Conservation (phyloP, 2,329 filamentous ascomycete genomes). For the Pseudonectria buxi region DNA sequence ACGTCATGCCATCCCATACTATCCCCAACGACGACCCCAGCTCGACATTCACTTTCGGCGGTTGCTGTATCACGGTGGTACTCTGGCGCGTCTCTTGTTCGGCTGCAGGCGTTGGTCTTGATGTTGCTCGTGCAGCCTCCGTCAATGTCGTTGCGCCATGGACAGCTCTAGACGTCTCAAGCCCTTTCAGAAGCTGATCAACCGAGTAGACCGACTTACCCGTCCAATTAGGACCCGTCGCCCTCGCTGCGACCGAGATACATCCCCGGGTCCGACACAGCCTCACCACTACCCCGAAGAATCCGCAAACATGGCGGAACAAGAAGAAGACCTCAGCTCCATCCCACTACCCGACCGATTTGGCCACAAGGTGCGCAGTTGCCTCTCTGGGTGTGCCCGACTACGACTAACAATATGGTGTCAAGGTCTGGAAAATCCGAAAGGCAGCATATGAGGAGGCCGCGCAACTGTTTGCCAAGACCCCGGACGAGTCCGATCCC, state of each 20-base stretch:
- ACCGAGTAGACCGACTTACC: conserved; percentile 20
- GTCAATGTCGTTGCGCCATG: conserved; percentile 16
- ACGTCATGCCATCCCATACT: no score
- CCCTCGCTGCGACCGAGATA: conserved; percentile 15
- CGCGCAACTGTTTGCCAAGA: conserved; percentile 75
- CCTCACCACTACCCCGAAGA: conserved; percentile 8
- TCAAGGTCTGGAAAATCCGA: conserved; percentile 86
- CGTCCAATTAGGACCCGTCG: conserved; percentile 13
- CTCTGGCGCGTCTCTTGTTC: no score
- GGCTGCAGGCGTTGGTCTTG: no score
- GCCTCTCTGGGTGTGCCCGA: not conserved
- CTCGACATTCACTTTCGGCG: no score
- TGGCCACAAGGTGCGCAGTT: conserved; percentile 64
- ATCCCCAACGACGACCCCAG: no score
- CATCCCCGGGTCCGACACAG: conserved; percentile 12
- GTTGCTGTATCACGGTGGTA: no score
- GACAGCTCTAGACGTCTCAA: conserved; percentile 15
- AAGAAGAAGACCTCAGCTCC: conserved; percentile 75
- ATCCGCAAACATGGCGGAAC: conserved; percentile 60
- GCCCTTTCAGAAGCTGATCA: conserved; percentile 26
- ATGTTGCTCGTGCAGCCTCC: no score
- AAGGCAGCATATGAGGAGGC: conserved; percentile 94
- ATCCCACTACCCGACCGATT: conserved; percentile 75
- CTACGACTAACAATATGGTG: conserved; percentile 7
- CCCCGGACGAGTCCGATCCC: conserved; percentile 77